A percentile compares a stretch with the other conserved stretches of the same genome.
Conservation (phyloP, 2,329 filamentous ascomycete genomes). For the Aspergillus carbonarius region DNA sequence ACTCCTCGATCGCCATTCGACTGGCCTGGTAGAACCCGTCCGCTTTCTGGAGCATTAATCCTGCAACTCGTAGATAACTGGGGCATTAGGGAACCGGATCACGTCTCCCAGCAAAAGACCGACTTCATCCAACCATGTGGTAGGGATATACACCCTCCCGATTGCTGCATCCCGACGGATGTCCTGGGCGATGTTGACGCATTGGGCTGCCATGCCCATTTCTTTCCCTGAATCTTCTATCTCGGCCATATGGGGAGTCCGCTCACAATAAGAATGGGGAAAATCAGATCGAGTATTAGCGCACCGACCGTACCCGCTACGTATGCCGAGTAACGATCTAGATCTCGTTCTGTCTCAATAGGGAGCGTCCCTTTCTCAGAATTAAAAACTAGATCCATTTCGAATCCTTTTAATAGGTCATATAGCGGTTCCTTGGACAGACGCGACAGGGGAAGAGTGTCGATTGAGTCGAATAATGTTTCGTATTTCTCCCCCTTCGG, state of each 20-base stretch:
- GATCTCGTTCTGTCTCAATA: conserved; percentile 58
- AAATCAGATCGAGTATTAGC: conserved; percentile 58
- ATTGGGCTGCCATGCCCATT: conserved; percentile 75
- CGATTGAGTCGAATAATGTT: conserved; percentile 39
- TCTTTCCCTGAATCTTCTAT: conserved; percentile 22
- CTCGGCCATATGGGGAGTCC: not conserved
- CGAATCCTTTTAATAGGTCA: conserved; percentile 66
- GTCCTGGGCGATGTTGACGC: conserved; percentile 74
- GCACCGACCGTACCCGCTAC: conserved; percentile 73
- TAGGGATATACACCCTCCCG: conserved; percentile 67
- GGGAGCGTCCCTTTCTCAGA: conserved; percentile 45
- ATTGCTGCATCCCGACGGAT: conserved; percentile 66
- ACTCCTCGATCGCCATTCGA: conserved; percentile 57
- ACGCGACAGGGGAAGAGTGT: conserved; percentile 59
- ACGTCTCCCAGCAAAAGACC: conserved; percentile 39
- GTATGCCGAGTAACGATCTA: conserved; percentile 63
- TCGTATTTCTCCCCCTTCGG: not conserved
- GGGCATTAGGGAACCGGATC: conserved; percentile 4
- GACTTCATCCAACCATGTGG: conserved; percentile 61
- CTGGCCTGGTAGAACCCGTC: conserved; percentile 61
- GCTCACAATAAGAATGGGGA: not conserved
- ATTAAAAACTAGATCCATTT: conserved; percentile 63
- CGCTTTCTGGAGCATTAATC: conserved; percentile 58
- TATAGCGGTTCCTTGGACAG: conserved; percentile 61
- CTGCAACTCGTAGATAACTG: conserved; percentile 44